Evolutionary conservation across 208 protist species (phyloP).

Genomic region (Leishmania martiniquensis): DNA sequence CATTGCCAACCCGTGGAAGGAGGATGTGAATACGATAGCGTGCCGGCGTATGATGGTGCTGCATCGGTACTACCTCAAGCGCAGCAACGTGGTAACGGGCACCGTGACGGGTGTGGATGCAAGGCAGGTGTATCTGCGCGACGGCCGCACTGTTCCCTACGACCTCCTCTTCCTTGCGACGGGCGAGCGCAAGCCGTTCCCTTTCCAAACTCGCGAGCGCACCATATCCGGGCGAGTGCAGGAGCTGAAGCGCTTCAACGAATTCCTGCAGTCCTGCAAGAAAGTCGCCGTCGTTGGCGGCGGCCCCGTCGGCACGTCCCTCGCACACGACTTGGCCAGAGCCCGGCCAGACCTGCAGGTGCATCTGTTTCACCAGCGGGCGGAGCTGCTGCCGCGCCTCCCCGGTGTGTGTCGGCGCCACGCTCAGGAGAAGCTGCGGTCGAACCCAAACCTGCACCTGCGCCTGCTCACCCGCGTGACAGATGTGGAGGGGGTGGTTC

Average conservation of each 20-base stretch:
- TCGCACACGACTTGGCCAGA: conserved; percentile 68
- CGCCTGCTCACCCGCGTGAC: conserved; percentile 63
- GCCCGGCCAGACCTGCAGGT: conserved; percentile 68
- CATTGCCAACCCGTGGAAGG: conserved; percentile 61
- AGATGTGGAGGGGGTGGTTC: conserved; percentile 33
- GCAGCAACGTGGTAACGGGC: conserved; percentile 81
- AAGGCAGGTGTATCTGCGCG: conserved; percentile 58
- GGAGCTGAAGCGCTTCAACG: conserved; percentile 80
- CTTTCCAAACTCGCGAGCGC: conserved; percentile 67
- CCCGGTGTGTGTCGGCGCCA: conserved; percentile 65
- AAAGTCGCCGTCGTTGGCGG: conserved; percentile 89
- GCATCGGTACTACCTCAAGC: conserved; percentile 89
- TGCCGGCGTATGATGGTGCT: conserved; percentile 77
- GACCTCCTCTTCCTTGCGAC: conserved; percentile 81
- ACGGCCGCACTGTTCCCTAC: conserved; percentile 73
- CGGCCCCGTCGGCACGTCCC: conserved; percentile 74
- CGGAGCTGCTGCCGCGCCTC: conserved; percentile 67
- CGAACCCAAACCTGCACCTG: conserved; percentile 53
- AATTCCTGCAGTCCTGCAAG: conserved; percentile 65
- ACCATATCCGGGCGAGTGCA: conserved; percentile 75
- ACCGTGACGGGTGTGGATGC: conserved; percentile 80
- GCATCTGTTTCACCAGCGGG: conserved; percentile 72
- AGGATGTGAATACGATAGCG: conserved; percentile 62
- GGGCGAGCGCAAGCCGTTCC: conserved; percentile 83
- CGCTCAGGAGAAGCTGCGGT: conserved; percentile 55